Percentiles rank a stretch among this genome's conserved stretches.
Evolutionary conservation across 108 stramenopile species (phyloP).

Genomic region (Cylindrotheca closterium): DNA sequence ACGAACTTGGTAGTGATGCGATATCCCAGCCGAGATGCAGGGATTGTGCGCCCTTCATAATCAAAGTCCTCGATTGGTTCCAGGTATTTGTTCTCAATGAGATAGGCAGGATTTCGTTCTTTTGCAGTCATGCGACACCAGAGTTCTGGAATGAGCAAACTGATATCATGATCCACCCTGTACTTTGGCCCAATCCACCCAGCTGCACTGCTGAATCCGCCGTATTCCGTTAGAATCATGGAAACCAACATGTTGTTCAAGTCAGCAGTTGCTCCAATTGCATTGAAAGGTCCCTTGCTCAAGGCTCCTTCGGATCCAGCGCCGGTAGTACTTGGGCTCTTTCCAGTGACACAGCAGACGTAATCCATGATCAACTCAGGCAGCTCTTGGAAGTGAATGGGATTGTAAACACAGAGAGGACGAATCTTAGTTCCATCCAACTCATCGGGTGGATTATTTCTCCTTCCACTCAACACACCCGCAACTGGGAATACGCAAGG

Average conservation of each 20-base stretch:
- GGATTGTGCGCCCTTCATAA: slow-evolving; percentile 39
- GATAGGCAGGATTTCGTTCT: slow-evolving; percentile 39
- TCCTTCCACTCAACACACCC: slow-evolving; percentile 49
- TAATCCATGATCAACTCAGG: slow-evolving; percentile 62
- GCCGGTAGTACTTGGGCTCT: slow-evolving; percentile 52
- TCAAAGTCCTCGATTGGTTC: slow-evolving; percentile 55
- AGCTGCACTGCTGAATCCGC: slow-evolving; percentile 49
- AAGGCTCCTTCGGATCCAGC: slow-evolving; percentile 57
- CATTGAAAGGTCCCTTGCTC: slow-evolving; percentile 58
- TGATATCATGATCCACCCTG: slow-evolving; percentile 59
- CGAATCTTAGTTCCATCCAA: slow-evolving; percentile 50
- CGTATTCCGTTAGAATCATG: slow-evolving; percentile 55
- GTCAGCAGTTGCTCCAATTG: slow-evolving; percentile 58
- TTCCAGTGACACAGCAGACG: slow-evolving; percentile 58
- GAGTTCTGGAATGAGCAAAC: slow-evolving; percentile 48
- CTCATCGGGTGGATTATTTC: slow-evolving; percentile 63
- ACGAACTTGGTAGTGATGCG: slow-evolving; percentile 55
- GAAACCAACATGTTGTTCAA: slow-evolving; percentile 56
- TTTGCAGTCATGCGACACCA: slow-evolving; percentile 61
- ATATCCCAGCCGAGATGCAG: slow-evolving; percentile 53
- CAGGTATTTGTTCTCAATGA: slow-evolving; percentile 47
- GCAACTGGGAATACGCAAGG: slow-evolving; percentile 62
- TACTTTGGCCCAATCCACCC: slow-evolving; percentile 59
- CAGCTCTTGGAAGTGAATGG: slow-evolving; percentile 56
- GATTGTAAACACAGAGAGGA: slow-evolving; percentile 59